A percentile compares a stretch with the other conserved stretches of the same genome.
These are phyloP conservation scores for Obelidium mucronatum DNA, from an alignment of 192 early-diverging fungal species.

Conservation along the genomic window DNA sequence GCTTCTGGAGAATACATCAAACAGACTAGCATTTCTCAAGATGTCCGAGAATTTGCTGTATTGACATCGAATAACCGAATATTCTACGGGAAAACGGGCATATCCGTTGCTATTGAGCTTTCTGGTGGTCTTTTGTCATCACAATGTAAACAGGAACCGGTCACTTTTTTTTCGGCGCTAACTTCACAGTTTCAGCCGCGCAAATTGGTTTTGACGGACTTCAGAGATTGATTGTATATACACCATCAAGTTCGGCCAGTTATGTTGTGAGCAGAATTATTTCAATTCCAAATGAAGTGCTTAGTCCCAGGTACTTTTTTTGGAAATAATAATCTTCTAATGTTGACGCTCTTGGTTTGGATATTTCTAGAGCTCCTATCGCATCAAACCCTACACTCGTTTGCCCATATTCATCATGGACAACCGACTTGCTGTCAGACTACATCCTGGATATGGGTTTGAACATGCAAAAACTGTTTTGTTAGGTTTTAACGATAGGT, in stretches of 20 bases:
- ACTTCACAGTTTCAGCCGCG: background rate
- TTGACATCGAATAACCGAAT: constrained; percentile 13
- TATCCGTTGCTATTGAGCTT: constrained; percentile 14
- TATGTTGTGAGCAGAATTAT: constrained; percentile 19
- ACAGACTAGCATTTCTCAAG: constrained; percentile 14
- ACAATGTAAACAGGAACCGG: background rate
- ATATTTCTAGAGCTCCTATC: constrained; percentile 11
- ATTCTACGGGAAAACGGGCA: background rate
- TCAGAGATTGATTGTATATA: constrained; percentile 23
- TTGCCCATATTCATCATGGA: constrained; percentile 20
- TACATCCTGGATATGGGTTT: constrained; percentile 25
- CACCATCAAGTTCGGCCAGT: background rate
- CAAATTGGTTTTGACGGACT: constrained; percentile 14
- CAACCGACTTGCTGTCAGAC: background rate
- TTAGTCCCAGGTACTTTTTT: constrained; percentile 16
- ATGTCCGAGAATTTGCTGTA: constrained; percentile 12
- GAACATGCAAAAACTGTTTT: no score
- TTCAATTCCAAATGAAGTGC: constrained; percentile 26
- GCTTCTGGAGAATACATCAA: constrained; percentile 8
- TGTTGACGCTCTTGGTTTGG: no score
- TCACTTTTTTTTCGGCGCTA: background rate
- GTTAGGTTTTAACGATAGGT: no score
- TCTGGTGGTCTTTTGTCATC: constrained; percentile 15
- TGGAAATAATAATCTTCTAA: no score
- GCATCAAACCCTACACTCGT: constrained; percentile 19